A percentile compares a stretch with the other conserved stretches of the same genome.
Evolutionary conservation across 495 filamentous ascomycete genomes (phyloP).

Genomic region (Rusavskia elegans): DNA sequence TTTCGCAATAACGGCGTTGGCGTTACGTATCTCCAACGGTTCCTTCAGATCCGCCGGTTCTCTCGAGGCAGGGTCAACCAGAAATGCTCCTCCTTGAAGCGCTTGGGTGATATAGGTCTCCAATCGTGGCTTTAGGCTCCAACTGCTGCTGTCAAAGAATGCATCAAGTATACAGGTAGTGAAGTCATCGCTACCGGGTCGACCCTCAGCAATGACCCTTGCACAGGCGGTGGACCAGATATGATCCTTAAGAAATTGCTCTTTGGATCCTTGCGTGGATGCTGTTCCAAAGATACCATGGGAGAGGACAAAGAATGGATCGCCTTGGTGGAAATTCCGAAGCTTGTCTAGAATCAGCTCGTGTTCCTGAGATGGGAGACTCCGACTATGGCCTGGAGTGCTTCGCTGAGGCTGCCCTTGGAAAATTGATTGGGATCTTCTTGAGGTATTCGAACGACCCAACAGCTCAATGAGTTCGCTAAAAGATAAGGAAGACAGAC

Average conservation of each 20-base stretch:
- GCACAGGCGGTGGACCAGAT: slow-evolving; percentile 82
- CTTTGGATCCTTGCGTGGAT: slow-evolving; percentile 57
- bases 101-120: slow-evolving; percentile 89
- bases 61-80: slow-evolving; percentile 66
- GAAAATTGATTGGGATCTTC: slow-evolving; percentile 67
- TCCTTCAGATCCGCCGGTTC: slow-evolving; percentile 35
- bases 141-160: slow-evolving; percentile 74
- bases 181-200: slow-evolving; percentile 44
- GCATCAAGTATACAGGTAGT: slow-evolving; percentile 59
- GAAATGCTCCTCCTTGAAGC: slow-evolving; percentile 78
- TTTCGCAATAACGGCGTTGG: slow-evolving; percentile 58
- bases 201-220: slow-evolving; percentile 43
- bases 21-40: slow-evolving; percentile 44
- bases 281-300: slow-evolving; percentile 83
- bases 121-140: slow-evolving; percentile 76
- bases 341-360: slow-evolving; percentile 32
- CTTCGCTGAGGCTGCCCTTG: slow-evolving; percentile 50
- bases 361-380: slow-evolving; percentile 19
- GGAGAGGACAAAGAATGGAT: slow-evolving; percentile 71
- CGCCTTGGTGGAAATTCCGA: slow-evolving; percentile 74
- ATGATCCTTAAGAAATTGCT: slow-evolving; percentile 57
- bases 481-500: slow-evolving; percentile 54
- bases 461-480: slow-evolving; percentile 59
- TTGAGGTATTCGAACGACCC: slow-evolving; percentile 58
- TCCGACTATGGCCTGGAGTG: slow-evolving; percentile 24